Base-by-base conservation (phyloP, 2,329 filamentous ascomycete genomes). In the Bipolaris bicolor region DNA sequence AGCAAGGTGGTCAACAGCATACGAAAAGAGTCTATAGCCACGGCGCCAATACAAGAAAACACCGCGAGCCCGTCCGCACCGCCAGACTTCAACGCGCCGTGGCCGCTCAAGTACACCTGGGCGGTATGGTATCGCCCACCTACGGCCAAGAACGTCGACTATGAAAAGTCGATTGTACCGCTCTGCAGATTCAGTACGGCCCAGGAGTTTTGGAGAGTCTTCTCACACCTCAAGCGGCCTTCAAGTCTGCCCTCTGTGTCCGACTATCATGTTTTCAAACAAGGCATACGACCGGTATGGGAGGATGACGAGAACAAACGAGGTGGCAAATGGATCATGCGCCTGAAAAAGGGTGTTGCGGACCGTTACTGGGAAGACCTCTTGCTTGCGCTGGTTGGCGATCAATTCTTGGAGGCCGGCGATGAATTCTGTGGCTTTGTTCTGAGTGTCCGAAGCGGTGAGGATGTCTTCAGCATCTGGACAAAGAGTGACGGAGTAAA, bases 401-500 rank as follows among this genome's bases (percentile, higher is more conserved):
- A 98, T 71, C 92, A 97, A 75, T 98, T 99, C 74, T 86, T 87
- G 50, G 95, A 98, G 73, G 93, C 92, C 36, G 87, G 89, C 49
- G 94, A 98, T 67, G 94, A 99, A 76, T 90, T 99, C 40, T 99
- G 94, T 73, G 95, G 95, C 58, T 92, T 91, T 52, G 95, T 99
- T 29, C 84, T 99, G 41, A 98, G 93, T 75, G 91, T 99, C 62
- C 86, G 95, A 61, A 96, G 93, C 71, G 94, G 93, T 41, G 95
- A 99, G 80, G 95, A 99, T 74, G 96, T 98, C 61, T 84, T 99
- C 77, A 97, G 92, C 80, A 92, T 99, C 74, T 99, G 95, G 95
- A 96, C 93, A 53, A 90, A 92, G 77, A 95, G 91, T 69, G 91
- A 96, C 72, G 94, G 92, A 43, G 92, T 92, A 62, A 88, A 92